Evolutionary conservation across 805 yeast species (phyloP).

Genomic region (Candida schatavii): DNA sequence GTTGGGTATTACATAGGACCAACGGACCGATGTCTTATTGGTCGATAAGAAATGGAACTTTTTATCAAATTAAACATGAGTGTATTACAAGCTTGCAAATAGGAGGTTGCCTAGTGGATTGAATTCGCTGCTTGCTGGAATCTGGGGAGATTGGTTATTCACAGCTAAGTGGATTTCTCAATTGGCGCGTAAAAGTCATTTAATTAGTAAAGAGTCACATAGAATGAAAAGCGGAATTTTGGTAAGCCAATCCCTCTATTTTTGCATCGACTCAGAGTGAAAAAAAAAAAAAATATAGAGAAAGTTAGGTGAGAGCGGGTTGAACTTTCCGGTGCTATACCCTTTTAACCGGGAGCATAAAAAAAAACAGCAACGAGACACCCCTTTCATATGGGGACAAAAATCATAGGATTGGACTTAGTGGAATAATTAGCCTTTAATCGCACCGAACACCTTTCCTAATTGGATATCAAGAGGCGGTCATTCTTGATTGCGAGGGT

Average conservation of each 20-base stretch:
- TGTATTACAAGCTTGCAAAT: not conserved
- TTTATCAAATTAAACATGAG: not conserved
- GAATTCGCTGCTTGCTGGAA: no score
- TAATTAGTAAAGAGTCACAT: no score
- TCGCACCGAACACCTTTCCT: not conserved
- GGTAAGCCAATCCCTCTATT: no score
- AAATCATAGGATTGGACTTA: not conserved
- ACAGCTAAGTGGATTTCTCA: no score
- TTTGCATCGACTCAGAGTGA: no score
- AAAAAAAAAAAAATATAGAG: no score
- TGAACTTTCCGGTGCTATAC: conserved; percentile 1
- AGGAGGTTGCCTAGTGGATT: not conserved
- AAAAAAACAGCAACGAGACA: not conserved
- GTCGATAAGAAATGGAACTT: conserved; percentile 5
- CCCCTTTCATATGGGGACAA: not conserved
- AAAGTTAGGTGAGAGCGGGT: no score
- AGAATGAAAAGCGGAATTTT: no score
- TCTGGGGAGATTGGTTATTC: no score
- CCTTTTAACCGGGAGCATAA: conserved; percentile 2
- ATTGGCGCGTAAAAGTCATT: no score
- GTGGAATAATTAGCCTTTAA: not conserved
- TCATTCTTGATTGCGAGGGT: not conserved
- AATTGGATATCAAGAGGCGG: not conserved
- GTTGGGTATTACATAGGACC: conserved; percentile 2
- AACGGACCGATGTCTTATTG: conserved; percentile 4